Evolutionary conservation across 345 rosid genomes (phyloP).

Genomic region (Erucastrum elatum): DNA sequence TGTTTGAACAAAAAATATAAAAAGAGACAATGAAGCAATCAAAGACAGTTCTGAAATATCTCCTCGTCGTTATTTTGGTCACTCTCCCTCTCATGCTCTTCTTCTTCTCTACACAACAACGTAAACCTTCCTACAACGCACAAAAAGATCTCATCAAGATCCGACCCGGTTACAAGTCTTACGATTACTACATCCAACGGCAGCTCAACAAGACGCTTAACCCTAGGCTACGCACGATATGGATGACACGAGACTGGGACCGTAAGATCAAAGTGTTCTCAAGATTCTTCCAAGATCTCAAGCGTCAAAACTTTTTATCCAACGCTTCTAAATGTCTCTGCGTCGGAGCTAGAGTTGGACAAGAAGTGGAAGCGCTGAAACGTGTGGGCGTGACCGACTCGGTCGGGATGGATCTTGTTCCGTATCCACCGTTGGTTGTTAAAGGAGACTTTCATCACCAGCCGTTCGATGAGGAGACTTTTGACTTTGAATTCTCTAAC

Average conservation of each 20-base stretch:
- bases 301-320: constrained; percentile 44
- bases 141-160: constrained; percentile 47
- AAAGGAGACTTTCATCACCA: constrained; percentile 80
- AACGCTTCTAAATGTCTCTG: constrained; percentile 61
- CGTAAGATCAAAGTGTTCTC: constrained; percentile 74
- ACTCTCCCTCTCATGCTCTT: constrained; percentile 43
- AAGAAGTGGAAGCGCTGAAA: constrained; percentile 76
- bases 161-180: constrained; percentile 73
- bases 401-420: constrained; percentile 82
- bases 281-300: constrained; percentile 52
- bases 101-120: constrained; percentile 38
- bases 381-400: constrained; percentile 64
- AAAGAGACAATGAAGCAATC: constrained; percentile 29
- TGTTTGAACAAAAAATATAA: not conserved
- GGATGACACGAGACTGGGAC: constrained; percentile 90
- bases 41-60: constrained; percentile 35
- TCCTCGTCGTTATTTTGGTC: constrained; percentile 43
- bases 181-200: constrained; percentile 75
- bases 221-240: constrained; percentile 64
- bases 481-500: constrained; percentile 89
- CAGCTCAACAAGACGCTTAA: constrained; percentile 93
- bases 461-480: constrained; percentile 67
- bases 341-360: constrained; percentile 85
- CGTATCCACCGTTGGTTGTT: constrained; percentile 71
- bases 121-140: constrained; percentile 7